Base-by-base conservation (phyloP, 148 eudicot genomes). In the Vaccinium myrtillus region DNA sequence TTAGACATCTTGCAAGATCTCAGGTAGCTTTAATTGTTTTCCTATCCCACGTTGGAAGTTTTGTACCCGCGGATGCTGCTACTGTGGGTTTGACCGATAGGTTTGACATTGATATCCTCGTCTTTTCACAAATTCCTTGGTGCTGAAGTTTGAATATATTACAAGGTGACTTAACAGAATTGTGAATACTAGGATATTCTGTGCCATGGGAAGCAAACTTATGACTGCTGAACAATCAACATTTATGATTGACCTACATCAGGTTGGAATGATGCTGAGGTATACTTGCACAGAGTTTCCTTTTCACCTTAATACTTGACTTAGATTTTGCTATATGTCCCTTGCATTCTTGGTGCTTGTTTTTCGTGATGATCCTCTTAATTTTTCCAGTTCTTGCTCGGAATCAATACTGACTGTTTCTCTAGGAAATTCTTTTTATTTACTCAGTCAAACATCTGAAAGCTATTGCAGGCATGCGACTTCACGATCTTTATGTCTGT, bases 231-330 rank as follows among this genome's bases (percentile, higher is more conserved):
- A 96, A 85, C 95, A 96, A 77, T 97, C 99, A 75, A 95, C 99
- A 87, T 97, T 97, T 87, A 97, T 97, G 99, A 93, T 97, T 89
- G 99, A 97, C 86, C 92, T 97, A 77, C 98, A 94, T 86, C 99
- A 97, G 91, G 98, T 97, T 43, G 98, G 98, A 70, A 90, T 93
- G 92, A 97, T 97, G 99, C 89, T 97, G 88, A 97, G 99, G 99
- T 94, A 91, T 75, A 32, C 75, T 39, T 74, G 2, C n/a, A 51
- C 13, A 1, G 58, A 71, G 80, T 82, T 43, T 58, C 19, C 75
- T 56, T 18, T 16, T 73, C 4, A 80, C 59, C 50, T 36, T 25
- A 25, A 11, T 11, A 77, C n/a, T 19, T 61, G 43, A 77, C n/a
- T 19, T 61, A 55, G 54, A 30, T 32, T 32, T 73, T 21, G 19